Evolutionary conservation across 192 early-diverging fungal species (phyloP).

Genomic region (Cladochytrium replicatum): DNA sequence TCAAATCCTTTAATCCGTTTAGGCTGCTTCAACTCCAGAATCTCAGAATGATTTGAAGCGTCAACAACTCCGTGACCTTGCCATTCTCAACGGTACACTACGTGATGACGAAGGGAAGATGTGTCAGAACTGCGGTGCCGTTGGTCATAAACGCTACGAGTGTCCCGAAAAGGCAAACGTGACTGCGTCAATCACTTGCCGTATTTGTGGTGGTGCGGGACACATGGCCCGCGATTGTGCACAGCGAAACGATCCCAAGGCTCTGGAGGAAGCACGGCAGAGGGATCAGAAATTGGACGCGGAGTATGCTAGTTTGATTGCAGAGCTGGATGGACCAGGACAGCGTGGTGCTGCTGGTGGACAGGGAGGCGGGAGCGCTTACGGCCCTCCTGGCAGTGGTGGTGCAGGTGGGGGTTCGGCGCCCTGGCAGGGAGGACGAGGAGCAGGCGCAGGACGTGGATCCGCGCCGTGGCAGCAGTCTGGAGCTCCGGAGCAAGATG

Average conservation of each 20-base stretch:
- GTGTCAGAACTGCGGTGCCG: conserved; percentile 85
- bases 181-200: conserved; percentile 76
- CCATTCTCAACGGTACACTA: conserved; percentile 90
- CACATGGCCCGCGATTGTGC: conserved; percentile 92
- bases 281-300: conserved; percentile 78
- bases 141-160: conserved; percentile 76
- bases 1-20: conserved; percentile 14
- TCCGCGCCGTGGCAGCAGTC: not conserved
- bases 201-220: conserved; percentile 79
- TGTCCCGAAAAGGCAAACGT: conserved; percentile 84
- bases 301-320: conserved; percentile 90
- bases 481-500: not conserved
- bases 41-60: conserved; percentile 92
- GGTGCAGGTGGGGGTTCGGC: not conserved
- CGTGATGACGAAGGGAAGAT: conserved; percentile 91
- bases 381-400: not conserved
- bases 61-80: conserved; percentile 88
- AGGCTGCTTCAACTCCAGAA: conserved; percentile 81
- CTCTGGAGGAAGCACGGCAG: conserved; percentile 57
- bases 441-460: not conserved
- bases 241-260: conserved; percentile 73
- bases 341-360: not conserved
- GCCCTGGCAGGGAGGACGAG: not conserved
- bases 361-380: not conserved
- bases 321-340: conserved; percentile 65